Evolutionary conservation across 345 rosid species (phyloP), one percentile per base, ranked within the genome.

Genomic region (Aquilaria sinensis): DNA sequence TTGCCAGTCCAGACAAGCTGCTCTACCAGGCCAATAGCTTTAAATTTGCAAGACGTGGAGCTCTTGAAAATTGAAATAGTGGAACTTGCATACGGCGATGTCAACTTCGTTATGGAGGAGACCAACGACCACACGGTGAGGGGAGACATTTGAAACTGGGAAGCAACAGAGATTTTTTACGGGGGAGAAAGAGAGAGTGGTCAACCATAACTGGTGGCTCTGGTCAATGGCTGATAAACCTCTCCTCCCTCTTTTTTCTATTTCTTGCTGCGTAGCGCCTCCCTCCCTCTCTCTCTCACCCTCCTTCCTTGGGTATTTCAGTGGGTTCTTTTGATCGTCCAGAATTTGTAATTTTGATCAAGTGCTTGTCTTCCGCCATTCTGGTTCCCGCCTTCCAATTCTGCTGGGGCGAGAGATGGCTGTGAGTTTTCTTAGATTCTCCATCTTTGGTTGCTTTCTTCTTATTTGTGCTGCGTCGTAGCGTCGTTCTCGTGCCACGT

Each of bases 211-310:
- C 78, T 57, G 73, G 56, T 72, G 75, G 80, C 73, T 66, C 72
- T 71, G 71, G 86, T 85, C 92, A 82, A 82, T 80, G 82, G 77
- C 78, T 73, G 81, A 83, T 78, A 71, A 78, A 73, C 76, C 74
- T 53, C 67, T 62, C 65, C 63, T 61, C 65, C 54, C 58, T 47
- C 69, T 16, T 62, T 59, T 53, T 51, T 60, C 47, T 49, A 30
- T 37, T 9, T 23, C 10, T 66, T 63, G 14, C 8, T 37, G 7
- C 65, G 16, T 29, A 49, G 41, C 46, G 57, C 53, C 33, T 69
- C 63, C 62, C 58, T 59, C 50, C 55, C 29, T 53, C 33, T 48
- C 52, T 67, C 57, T 50, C 51, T 48, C 31, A 53, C 51, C 69
- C 41, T 67, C 32, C 66, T 57, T 56, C 53, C 23, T 23, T 23